Conservation (phyloP, 805 yeast genomes). For the Monosporozyma servazzii region DNA sequence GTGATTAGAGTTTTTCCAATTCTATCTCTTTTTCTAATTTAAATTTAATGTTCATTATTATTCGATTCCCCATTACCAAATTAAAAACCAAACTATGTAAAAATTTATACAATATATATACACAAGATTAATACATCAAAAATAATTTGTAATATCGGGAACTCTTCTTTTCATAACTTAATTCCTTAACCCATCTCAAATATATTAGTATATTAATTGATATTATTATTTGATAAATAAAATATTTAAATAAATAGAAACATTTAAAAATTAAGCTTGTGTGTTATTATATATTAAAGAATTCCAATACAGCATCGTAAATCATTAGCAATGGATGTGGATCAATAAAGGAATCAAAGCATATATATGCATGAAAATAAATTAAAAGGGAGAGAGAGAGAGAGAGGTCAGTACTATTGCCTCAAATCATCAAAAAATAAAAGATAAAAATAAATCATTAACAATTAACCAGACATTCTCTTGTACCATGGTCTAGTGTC, state of each 20-base stretch:
- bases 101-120: too few relatives aligned
- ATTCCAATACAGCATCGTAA: background rate
- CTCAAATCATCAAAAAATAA: background rate
- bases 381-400: background rate
- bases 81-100: background rate
- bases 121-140: too few relatives aligned
- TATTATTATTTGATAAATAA: too few relatives aligned
- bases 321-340: background rate
- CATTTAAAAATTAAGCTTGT: background rate
- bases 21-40: background rate
- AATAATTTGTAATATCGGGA: background rate
- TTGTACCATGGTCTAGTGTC: conserved; percentile 21
- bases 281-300: background rate
- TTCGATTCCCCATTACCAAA: background rate
- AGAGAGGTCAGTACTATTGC: background rate
- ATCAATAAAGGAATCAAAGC: background rate
- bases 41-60: background rate
- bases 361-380: background rate
- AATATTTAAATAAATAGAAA: too few relatives aligned
- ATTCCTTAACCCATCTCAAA: too few relatives aligned
- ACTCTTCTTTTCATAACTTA: background rate
- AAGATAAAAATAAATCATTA: background rate
- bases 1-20: background rate
- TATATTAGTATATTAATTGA: too few relatives aligned
- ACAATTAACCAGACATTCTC: conserved; percentile 3